A percentile compares a stretch with the other conserved stretches of the same genome.
Evolutionary conservation across 345 rosid genomes (phyloP).

Genomic region (Trapa bicornis): DNA sequence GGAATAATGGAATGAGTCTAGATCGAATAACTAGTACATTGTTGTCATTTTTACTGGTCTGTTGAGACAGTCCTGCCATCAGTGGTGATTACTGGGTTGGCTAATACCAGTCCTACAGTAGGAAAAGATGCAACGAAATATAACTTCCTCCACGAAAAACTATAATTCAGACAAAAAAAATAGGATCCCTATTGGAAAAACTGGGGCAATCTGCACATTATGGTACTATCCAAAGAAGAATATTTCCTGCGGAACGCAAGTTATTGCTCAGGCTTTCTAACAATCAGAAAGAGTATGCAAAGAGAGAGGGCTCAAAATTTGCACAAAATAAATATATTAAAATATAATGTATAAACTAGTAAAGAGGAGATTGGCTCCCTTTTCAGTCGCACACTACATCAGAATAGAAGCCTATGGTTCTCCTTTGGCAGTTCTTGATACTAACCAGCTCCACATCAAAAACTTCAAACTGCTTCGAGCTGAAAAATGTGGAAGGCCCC

Average conservation of each 20-base stretch:
- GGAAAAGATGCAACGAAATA: too few species aligned
- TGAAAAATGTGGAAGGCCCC: constrained; percentile 95
- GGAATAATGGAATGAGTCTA: too few species aligned
- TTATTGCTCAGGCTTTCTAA: not conserved
- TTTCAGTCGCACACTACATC: constrained; percentile 78
- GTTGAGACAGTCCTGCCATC: too few species aligned
- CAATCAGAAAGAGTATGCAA: not conserved
- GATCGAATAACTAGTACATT: too few species aligned
- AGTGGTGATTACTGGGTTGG: too few species aligned
- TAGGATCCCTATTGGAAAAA: too few species aligned
- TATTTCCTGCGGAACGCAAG: not conserved
- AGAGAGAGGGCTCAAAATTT: not conserved
- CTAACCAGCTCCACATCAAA: constrained; percentile 77
- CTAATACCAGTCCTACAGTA: too few species aligned
- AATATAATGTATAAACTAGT: not conserved
- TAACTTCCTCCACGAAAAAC: too few species aligned
- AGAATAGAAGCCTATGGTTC: constrained; percentile 89
- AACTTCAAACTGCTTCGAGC: constrained; percentile 87
- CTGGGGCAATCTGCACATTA: too few species aligned
- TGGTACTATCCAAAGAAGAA: too few species aligned
- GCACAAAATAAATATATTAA: not conserved
- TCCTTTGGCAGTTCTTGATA: constrained; percentile 63
- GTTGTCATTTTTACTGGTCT: too few species aligned
- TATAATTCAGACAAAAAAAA: too few species aligned
- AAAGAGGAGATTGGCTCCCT: not conserved